Percentiles rank a stretch among this genome's conserved stretches.
Evolutionary conservation across 2,329 filamentous ascomycete species (phyloP).

Genomic region (Cladosporium sp.): DNA sequence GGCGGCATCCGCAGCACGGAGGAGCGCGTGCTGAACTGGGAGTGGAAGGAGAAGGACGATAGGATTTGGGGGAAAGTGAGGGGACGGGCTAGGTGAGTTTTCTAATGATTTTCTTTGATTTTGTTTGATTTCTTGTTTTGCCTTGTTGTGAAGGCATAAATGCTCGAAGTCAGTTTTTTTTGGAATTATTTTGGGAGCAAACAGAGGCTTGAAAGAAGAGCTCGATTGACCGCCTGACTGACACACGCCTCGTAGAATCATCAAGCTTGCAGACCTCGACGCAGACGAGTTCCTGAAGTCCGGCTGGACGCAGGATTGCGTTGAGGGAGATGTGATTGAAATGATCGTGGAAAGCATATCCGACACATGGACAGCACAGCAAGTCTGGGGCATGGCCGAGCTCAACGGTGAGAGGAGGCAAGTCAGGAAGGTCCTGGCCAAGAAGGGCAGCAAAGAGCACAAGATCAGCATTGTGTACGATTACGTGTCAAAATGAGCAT

Average conservation of each 20-base stretch:
- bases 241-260: slow-evolving; percentile 24
- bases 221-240: background rate
- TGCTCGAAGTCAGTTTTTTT: no score
- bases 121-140: background rate
- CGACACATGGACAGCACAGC: slow-evolving; percentile 52
- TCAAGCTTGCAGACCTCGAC: slow-evolving; percentile 35
- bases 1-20: slow-evolving; percentile 67
- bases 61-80: slow-evolving; percentile 72
- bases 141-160: no score
- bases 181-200: no score
- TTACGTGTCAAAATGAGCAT: slow-evolving; percentile 21
- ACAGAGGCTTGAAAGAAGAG: no score
- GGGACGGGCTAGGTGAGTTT: slow-evolving; percentile 49
- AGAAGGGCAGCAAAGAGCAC: slow-evolving; percentile 36
- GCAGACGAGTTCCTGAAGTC: slow-evolving; percentile 50
- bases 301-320: slow-evolving; percentile 56
- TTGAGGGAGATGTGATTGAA: slow-evolving; percentile 43
- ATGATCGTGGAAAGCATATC: slow-evolving; percentile 47
- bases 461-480: slow-evolving; percentile 43
- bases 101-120: background rate
- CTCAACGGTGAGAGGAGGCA: slow-evolving; percentile 40
- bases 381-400: slow-evolving; percentile 48
- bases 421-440: slow-evolving; percentile 34
- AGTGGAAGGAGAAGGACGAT: slow-evolving; percentile 64
- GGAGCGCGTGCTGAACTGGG: slow-evolving; percentile 53